These are phyloP conservation scores for Leccinum disarticulatum DNA, from an alignment of 768 basidiomycete species.

Conservation along the genomic window DNA sequence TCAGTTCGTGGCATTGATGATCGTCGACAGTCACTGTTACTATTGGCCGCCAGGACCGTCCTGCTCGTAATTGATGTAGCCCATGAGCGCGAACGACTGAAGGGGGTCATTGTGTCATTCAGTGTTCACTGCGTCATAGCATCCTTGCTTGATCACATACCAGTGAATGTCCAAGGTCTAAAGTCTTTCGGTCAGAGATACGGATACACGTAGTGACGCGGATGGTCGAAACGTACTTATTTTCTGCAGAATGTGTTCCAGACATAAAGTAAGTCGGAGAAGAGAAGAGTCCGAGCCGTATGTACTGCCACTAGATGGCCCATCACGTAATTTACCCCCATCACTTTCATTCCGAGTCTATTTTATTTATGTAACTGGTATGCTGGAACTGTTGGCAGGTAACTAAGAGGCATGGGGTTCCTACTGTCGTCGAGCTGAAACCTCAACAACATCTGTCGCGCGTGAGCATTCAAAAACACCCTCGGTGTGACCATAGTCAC, in stretches of 20 bases:
- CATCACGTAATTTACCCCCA: too few relatives aligned
- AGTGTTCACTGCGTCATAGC: neutral
- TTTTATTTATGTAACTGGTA: too few relatives aligned
- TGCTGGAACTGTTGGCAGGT: too few relatives aligned
- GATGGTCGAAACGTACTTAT: neutral
- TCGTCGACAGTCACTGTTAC: slow-evolving; percentile 56
- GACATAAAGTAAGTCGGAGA: neutral
- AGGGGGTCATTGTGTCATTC: neutral
- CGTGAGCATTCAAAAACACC: too few relatives aligned
- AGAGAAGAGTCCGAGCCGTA: too few relatives aligned
- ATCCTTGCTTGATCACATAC: neutral
- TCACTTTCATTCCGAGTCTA: accelerated
- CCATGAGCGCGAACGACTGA: slow-evolving; percentile 43
- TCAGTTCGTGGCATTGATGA: slow-evolving; percentile 51
- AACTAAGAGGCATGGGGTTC: too few relatives aligned
- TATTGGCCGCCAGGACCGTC: slow-evolving; percentile 68
- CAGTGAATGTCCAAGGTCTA: slow-evolving; percentile 16
- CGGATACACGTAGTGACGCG: neutral
- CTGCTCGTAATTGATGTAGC: slow-evolving; percentile 46
- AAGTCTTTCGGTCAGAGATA: neutral
- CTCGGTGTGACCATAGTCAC: too few relatives aligned
- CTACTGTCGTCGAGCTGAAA: too few relatives aligned
- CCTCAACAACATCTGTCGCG: too few relatives aligned
- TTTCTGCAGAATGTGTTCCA: neutral
- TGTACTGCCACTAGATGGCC: neutral